A percentile compares a stretch with the other conserved stretches of the same genome.
Conservation (phyloP, 2,329 filamentous ascomycete genomes). For the Fusarium sp. region DNA sequence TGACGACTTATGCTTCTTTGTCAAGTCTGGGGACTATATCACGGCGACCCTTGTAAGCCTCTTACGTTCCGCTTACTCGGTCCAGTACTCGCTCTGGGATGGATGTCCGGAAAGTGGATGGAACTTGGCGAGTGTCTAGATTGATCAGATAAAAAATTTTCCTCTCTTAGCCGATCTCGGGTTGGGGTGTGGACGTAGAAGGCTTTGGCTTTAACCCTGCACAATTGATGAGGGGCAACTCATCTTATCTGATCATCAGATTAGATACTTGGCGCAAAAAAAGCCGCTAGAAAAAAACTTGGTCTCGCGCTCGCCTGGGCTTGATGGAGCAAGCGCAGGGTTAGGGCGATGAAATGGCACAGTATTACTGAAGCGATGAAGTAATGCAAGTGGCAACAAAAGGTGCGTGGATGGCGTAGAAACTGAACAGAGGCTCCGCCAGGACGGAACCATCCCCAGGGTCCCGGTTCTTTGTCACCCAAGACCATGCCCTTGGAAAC, state of each 20-base stretch:
- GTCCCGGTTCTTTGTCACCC: neutral
- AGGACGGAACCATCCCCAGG: slow-evolving; percentile 6
- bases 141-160: slow-evolving; percentile 44
- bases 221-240: slow-evolving; percentile 6
- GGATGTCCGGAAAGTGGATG: neutral
- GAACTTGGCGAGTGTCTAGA: neutral
- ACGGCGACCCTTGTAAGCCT: neutral
- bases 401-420: slow-evolving; percentile 2
- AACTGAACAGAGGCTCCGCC: slow-evolving; percentile 1
- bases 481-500: neutral
- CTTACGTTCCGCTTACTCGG: neutral
- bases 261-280: slow-evolving; percentile 47
- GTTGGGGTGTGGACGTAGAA: slow-evolving; percentile 21
- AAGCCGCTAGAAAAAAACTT: slow-evolving; percentile 24
- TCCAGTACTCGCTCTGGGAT: neutral
- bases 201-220: neutral
- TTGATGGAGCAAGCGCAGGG: neutral
- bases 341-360: neutral
- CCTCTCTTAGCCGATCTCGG: slow-evolving; percentile 36
- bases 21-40: neutral
- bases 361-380: slow-evolving; percentile 2
- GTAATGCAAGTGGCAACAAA: slow-evolving; percentile 3
- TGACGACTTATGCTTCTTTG: neutral
- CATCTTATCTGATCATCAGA: slow-evolving; percentile 59
- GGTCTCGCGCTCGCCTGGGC: neutral